phyloP scores from a whole-genome alignment of 2,329 filamentous ascomycete species.

The Cladophialophora exuberans region DNA sequence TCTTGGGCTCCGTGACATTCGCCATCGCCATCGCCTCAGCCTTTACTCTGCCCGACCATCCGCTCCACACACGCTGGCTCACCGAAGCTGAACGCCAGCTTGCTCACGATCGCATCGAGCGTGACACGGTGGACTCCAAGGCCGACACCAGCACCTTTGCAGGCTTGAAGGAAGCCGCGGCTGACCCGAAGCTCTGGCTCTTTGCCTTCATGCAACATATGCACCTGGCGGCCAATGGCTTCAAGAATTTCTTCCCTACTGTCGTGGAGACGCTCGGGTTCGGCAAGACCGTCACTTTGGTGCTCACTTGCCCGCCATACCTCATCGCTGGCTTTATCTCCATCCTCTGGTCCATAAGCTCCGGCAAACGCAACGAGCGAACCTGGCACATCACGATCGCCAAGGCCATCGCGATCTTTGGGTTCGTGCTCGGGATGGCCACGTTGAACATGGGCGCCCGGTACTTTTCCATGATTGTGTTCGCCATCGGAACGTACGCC shows the following conservation, averaged over 20 bases:
- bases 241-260: slow-evolving; percentile 51
- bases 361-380: slow-evolving; percentile 55
- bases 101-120: slow-evolving; percentile 42
- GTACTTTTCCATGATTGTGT: slow-evolving; percentile 38
- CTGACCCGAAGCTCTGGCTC: slow-evolving; percentile 44
- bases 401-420: slow-evolving; percentile 60
- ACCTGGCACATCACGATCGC: slow-evolving; percentile 69
- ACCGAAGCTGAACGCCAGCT: slow-evolving; percentile 43
- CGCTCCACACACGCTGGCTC: slow-evolving; percentile 41
- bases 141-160: neutral
- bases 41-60: slow-evolving; percentile 47
- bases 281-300: slow-evolving; percentile 52
- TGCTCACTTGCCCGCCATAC: slow-evolving; percentile 49
- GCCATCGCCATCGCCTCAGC: slow-evolving; percentile 44
- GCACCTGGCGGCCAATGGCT: slow-evolving; percentile 48
- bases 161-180: slow-evolving; percentile 27
- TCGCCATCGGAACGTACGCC: slow-evolving; percentile 38
- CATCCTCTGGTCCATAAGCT: slow-evolving; percentile 28
- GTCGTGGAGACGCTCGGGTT: slow-evolving; percentile 54
- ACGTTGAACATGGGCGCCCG: slow-evolving; percentile 50
- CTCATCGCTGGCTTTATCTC: slow-evolving; percentile 33
- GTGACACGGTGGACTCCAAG: slow-evolving; percentile 11
- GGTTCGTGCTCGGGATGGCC: slow-evolving; percentile 31
- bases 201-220: slow-evolving; percentile 52
- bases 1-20: slow-evolving; percentile 57